Evolutionary conservation across 1,139 yeast species (phyloP), one percentile per base, ranked within the genome.

Genomic region (Zygosaccharomyces pseudobailii): DNA sequence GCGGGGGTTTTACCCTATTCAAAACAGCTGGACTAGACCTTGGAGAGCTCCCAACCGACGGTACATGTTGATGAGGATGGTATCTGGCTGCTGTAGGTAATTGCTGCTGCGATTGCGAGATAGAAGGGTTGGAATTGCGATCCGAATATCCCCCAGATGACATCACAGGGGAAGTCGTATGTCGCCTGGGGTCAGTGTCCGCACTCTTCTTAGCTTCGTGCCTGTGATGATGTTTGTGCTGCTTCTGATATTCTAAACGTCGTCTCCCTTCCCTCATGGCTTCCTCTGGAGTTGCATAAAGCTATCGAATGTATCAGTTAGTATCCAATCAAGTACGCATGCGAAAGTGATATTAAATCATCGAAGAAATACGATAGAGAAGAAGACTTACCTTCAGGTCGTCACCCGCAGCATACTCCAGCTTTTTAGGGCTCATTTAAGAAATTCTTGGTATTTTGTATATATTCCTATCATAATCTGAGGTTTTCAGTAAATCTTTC

Each of bases 231-330:
- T 56, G 49, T 43, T 56, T 50, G 34, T 52, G 43, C 37, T 59
- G 57, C 34, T 57, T 63, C 33, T 58, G 58, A 10, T 48, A 23
- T 38, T 61, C 61, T 25, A 49, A 51, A 33, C 54, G 47, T 32
- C 62, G 54, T 42, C 53, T 55, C 6, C 59, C 57, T 20, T 62
- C 62, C 36, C 60, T 58, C 58, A 66, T 51, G 3, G 68, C 66
- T 45, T 66, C 68, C 44, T 63, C 63, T 19, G 69, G 69, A 1
- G 69, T 66, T 1, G 68, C 66, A 50, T 60, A 63, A 23, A 65
- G 49, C 54, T 55, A 34, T 17, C 34, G 13, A 40, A 36, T 22
- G 17, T 4, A 28, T 31, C 24, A 23, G 51, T 48, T 46, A 48
- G 42, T 48, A 41, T 32, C 6, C 9, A 21, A n/a, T 27, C 22